These are phyloP conservation scores for Rhodotorula paludigena DNA, from an alignment of 768 basidiomycete genomes.

Conservation along the genomic window DNA sequence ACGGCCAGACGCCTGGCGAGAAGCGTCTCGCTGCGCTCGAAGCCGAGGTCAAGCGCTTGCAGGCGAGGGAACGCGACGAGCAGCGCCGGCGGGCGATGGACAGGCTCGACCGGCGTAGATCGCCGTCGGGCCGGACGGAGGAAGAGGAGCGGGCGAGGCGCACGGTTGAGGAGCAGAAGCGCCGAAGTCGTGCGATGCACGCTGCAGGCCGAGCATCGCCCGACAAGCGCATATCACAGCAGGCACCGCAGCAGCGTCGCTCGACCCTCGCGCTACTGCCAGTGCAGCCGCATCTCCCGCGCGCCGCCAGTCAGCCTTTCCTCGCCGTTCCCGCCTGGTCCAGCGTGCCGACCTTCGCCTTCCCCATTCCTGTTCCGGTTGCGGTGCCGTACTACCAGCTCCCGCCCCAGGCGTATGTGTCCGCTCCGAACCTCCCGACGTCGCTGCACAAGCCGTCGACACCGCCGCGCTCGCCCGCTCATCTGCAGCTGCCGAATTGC, in stretches of 20 bases:
- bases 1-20: background rate
- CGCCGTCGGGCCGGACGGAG: background rate
- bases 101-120: no score
- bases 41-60: background rate
- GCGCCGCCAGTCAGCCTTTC: no score
- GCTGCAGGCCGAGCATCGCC: background rate
- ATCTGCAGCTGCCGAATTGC: no score
- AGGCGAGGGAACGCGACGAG: background rate
- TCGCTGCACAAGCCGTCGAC: background rate
- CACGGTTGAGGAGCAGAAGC: background rate
- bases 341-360: background rate
- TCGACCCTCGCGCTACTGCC: no score
- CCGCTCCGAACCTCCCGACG: background rate
- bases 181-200: background rate
- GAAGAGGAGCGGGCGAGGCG: background rate
- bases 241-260: no score
- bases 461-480: background rate
- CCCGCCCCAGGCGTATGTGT: background rate
- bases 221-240: no score
- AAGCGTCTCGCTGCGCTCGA: background rate
- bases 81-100: background rate
- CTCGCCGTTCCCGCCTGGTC: background rate
- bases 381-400: conserved; percentile 2
- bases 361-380: background rate
- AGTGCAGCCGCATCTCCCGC: no score